Conservation (phyloP, 345 rosid genomes). For the Salix brachista region DNA sequence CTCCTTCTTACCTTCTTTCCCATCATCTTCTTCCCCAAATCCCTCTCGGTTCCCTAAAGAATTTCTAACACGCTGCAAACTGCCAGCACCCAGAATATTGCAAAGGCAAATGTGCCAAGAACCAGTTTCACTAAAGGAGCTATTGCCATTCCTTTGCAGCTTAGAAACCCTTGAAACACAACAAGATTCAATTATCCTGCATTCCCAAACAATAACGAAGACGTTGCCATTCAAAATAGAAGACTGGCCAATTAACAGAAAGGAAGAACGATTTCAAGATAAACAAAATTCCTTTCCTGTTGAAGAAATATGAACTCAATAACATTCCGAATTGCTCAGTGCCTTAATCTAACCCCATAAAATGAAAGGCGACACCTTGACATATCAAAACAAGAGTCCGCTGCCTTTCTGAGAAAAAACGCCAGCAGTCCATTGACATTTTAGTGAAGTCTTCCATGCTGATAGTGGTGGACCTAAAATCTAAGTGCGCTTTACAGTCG, state of each 20-base stretch:
- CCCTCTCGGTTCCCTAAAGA: too few species aligned
- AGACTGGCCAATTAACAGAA: not conserved
- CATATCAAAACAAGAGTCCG: not conserved
- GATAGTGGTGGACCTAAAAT: not conserved
- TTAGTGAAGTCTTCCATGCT: not conserved
- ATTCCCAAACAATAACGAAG: too few species aligned
- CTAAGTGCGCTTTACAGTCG: not conserved
- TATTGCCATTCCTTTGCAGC: conserved; percentile 45
- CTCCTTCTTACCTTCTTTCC: too few species aligned
- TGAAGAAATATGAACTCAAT: not conserved
- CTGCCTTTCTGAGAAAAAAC: not conserved
- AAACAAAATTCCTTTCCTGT: not conserved
- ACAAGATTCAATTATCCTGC: too few species aligned
- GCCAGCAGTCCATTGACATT: not conserved
- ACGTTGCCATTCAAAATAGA: not conserved
- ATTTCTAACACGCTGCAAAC: too few species aligned
- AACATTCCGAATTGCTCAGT: not conserved
- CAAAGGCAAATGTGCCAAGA: conserved; percentile 67
- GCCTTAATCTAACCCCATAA: not conserved
- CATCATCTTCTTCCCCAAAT: too few species aligned
- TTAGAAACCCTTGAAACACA: not conserved
- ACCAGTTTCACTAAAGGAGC: conserved; percentile 46
- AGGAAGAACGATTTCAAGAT: not conserved
- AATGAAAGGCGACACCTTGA: not conserved
- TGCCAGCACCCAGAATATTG: conserved; percentile 73